Conservation (phyloP, 1,284 basidiomycete genomes). For the Tylopilus sp. region DNA sequence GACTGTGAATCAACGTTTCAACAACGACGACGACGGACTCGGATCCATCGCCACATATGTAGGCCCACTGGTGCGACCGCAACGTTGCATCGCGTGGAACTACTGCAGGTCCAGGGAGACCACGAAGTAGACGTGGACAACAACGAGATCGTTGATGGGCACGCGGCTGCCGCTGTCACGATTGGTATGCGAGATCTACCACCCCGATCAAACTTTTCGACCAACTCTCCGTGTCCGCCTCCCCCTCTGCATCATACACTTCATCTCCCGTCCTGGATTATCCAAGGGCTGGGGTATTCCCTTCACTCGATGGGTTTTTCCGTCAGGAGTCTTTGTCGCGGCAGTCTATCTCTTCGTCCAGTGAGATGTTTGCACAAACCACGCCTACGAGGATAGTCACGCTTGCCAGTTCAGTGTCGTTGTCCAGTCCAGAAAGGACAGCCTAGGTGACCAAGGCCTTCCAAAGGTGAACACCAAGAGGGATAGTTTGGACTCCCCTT, state of each 20-base stretch:
- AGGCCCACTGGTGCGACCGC: conserved; percentile 28
- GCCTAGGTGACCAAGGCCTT: conserved; percentile 7
- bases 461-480: conserved; percentile 6
- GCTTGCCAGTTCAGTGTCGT: conserved; percentile 14
- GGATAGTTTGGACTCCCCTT: conserved; percentile 2
- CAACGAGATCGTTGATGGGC: conserved; percentile 24
- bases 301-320: conserved; percentile 39
- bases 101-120: conserved; percentile 23
- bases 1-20: conserved; percentile 40
- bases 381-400: conserved; percentile 19
- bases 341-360: background rate
- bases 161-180: conserved; percentile 6
- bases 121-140: conserved; percentile 19
- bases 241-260: conserved; percentile 10
- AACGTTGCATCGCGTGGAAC: conserved; percentile 14
- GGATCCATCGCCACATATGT: conserved; percentile 38
- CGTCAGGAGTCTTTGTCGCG: conserved; percentile 22
- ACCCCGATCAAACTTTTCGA: conserved; percentile 28
- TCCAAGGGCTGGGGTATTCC: conserved; percentile 30
- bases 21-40: conserved; percentile 44
- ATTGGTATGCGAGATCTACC: conserved; percentile 20
- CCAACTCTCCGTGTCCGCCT: conserved; percentile 16
- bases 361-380: conserved; percentile 20
- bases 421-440: conserved; percentile 1
- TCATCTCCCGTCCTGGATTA: conserved; percentile 15